Conservation (phyloP, 2,329 filamentous ascomycete genomes). For the Aspergillus persii region DNA sequence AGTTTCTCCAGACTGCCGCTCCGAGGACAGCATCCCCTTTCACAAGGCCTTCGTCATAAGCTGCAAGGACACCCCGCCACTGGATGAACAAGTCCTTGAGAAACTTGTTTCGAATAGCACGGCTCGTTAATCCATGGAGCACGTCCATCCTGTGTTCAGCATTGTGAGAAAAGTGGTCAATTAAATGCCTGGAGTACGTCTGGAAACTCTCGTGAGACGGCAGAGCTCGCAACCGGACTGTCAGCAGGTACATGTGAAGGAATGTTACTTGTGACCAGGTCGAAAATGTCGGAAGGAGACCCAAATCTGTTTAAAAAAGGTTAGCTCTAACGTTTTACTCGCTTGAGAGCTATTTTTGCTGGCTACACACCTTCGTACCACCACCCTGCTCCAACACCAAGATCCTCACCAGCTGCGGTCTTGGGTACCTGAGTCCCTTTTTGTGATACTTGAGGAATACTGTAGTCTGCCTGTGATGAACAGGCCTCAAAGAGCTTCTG, state of each 20-base stretch:
- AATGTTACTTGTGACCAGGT: conserved; percentile 96
- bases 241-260: conserved; percentile 91
- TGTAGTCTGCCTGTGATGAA: conserved; percentile 70
- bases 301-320: conserved; percentile 60
- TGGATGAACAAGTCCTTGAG: conserved; percentile 88
- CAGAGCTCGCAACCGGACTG: conserved; percentile 77
- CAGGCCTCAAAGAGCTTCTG: conserved; percentile 77
- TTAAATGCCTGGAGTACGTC: conserved; percentile 82
- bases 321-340: background rate
- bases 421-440: conserved; percentile 67
- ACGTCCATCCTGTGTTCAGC: conserved; percentile 68
- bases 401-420: conserved; percentile 75
- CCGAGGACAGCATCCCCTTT: conserved; percentile 48
- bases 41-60: conserved; percentile 51
- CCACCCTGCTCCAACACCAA: conserved; percentile 70
- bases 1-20: conserved; percentile 85
- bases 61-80: conserved; percentile 82
- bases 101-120: conserved; percentile 58
- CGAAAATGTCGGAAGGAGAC: conserved; percentile 81
- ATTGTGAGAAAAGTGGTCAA: conserved; percentile 78
- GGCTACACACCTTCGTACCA: conserved; percentile 75
- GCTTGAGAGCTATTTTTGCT: background rate
- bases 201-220: conserved; percentile 63
- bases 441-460: conserved; percentile 65
- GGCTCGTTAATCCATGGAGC: conserved; percentile 50